phyloP scores from a whole-genome alignment of 495 filamentous ascomycete genomes.

The Tuber umbilicatum region DNA sequence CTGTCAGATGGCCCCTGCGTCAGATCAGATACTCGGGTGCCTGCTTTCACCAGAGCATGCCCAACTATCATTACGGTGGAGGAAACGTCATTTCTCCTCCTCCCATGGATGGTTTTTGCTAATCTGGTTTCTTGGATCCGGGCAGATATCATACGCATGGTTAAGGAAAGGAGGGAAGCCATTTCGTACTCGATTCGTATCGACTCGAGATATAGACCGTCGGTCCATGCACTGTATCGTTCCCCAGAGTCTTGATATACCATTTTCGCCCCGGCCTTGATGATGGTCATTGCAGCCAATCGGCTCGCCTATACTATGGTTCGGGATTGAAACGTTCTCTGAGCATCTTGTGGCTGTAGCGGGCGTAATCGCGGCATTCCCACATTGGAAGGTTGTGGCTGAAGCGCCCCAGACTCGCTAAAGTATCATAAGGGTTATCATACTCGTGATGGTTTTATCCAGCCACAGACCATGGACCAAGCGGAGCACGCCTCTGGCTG shows the following conservation, averaged over 20 bases:
- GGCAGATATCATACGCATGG: neutral
- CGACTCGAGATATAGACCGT: neutral
- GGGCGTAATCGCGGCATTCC: neutral
- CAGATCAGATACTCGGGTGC: neutral
- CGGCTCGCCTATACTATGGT: neutral
- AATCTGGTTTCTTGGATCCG: neutral
- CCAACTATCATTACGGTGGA: neutral
- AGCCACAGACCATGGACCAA: neutral
- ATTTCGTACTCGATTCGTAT: neutral
- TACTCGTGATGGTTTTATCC: neutral
- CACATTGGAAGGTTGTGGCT: neutral
- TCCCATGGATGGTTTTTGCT: neutral
- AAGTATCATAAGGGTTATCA: neutral
- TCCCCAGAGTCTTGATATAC: neutral
- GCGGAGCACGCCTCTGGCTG: neutral
- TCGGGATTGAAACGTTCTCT: neutral
- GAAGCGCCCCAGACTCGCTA: neutral
- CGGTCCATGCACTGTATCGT: neutral
- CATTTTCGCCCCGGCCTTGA: neutral
- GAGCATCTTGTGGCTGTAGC: neutral
- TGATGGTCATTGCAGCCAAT: neutral
- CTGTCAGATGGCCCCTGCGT: neutral
- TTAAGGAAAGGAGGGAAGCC: neutral
- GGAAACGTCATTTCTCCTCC: neutral
- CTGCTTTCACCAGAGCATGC: neutral